Conservation (phyloP, 768 basidiomycete genomes). For the Suillus weaverae region DNA sequence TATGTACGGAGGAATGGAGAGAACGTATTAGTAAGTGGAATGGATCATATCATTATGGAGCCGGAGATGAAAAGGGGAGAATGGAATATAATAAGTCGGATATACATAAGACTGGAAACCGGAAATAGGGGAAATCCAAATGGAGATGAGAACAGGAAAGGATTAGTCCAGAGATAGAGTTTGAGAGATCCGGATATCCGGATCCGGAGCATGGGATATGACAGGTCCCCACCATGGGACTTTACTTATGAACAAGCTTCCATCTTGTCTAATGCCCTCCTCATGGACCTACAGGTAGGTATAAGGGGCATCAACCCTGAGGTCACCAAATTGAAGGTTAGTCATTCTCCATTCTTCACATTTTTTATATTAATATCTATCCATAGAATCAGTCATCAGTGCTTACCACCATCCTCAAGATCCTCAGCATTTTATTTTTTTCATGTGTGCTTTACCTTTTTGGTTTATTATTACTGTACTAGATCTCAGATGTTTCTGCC, state of each 20-base stretch:
- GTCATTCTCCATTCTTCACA: not conserved
- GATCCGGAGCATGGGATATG: too few species aligned
- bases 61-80: too few species aligned
- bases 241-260: constrained; percentile 7
- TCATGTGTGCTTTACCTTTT: not conserved
- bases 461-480: not conserved
- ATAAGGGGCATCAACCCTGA: not conserved
- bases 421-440: not conserved
- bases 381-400: not conserved
- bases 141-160: too few species aligned
- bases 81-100: too few species aligned
- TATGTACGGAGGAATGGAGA: too few species aligned
- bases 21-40: too few species aligned
- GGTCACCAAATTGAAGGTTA: not conserved
- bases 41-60: too few species aligned
- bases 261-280: constrained; percentile 4
- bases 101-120: too few species aligned
- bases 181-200: too few species aligned
- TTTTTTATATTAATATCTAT: not conserved
- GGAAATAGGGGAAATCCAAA: too few species aligned
- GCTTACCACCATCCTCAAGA: too few species aligned
- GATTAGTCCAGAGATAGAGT: too few species aligned
- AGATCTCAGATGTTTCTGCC: not conserved
- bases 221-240: not conserved
- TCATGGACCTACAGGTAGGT: constrained; percentile 4